Evolutionary conservation across 352 stramenopile species (phyloP), one percentile per base, ranked within the genome.

Genomic region (Globisporangium paddicum): DNA sequence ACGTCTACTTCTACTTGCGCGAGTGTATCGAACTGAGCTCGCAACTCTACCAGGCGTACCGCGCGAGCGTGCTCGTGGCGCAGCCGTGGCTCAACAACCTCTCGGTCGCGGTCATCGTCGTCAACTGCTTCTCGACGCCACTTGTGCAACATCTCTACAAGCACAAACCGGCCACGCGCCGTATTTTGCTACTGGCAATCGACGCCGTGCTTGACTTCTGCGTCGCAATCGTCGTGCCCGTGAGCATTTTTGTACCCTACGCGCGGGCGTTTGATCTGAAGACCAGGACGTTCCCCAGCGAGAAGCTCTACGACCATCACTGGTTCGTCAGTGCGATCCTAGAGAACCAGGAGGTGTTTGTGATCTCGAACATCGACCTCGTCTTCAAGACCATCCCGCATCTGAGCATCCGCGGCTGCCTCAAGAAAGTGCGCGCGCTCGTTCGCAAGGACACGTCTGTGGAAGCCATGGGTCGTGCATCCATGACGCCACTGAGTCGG

Each of bases 31-130:
- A 86, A 47, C 63, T 83, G 28, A 63, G 48, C 6, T 78, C 67
- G 1, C 78, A 86, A 44, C 58, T 72, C 13, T 62, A 64, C 11
- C 77, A 85, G 49, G 67, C 67, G 8, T 85, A 85, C 56, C 58
- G 64, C 7, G 71, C 69, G 28, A 86, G 78, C 35, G 46, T 66
- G 1, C 49, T 74, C 0, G 69, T 88, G n/a, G 63, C 75, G 0
- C 68, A 67, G 14, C 52, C 66, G 13, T 85, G 73, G 74, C 71
- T 85, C 50, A 88, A 88, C 47, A 67, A 75, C 42, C 28, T 69
- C 6, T 81, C 69, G 2, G 75, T 86, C 14, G 50, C 19, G 6
- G 28, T 85, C n/a, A 64, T 78, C 13, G 67, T 77, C n/a, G 23
- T 60, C 23, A 66, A 66, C 45, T 66, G 60, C 53, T 61, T 52